Evolutionary conservation across 108 stramenopile genomes (phyloP), one percentile per base, ranked within the genome.

Genomic region (Nitzschia sp.): DNA sequence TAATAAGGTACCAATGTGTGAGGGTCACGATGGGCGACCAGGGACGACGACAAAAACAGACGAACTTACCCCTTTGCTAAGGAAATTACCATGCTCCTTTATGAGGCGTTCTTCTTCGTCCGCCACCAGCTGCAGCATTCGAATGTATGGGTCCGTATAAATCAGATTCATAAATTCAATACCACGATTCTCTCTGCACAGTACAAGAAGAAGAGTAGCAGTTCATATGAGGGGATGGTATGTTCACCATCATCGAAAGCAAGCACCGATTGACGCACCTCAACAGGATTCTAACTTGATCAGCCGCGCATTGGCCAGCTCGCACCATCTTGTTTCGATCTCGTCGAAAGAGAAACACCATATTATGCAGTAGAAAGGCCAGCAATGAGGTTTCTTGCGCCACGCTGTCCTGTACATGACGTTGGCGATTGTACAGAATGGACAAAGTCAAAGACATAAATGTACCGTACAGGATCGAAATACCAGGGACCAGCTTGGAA

Each of bases 381-480:
- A 90, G 64, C 26, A 86, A 53, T 15, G 82, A 68, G 21, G 77
- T 60, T 59, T 90, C 89, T 21, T 60, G 54, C 16, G 80, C 69
- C 0, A 55, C 79, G 5, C 83, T 45, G 26, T 86, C 75, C 59
- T 85, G 85, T 11, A 89, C 80, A 25, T 75, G 53, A 25, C 66
- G 41, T 60, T 85, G 84, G 11, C 89, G 75, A 6, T 76, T 55
- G 56, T 90, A 90, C 13, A 90, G 68, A 29, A 90, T 86, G 22
- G 68, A 66, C 23, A 86, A 53, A 2, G 89, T 90, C 60, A 90
- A 79, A 16, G 85, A 85, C 9, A 84, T 65, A 47, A 82, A 85
- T n/a, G 89, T 90, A 80, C 89, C 89, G 58, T 85, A 90, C 19
- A 90, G 63, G 35, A 90, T 90, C 33, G 84, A 71, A 38, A 90